Evolutionary conservation across 2,329 filamentous ascomycete genomes (phyloP).

Genomic region (Sarocladium kiliense): DNA sequence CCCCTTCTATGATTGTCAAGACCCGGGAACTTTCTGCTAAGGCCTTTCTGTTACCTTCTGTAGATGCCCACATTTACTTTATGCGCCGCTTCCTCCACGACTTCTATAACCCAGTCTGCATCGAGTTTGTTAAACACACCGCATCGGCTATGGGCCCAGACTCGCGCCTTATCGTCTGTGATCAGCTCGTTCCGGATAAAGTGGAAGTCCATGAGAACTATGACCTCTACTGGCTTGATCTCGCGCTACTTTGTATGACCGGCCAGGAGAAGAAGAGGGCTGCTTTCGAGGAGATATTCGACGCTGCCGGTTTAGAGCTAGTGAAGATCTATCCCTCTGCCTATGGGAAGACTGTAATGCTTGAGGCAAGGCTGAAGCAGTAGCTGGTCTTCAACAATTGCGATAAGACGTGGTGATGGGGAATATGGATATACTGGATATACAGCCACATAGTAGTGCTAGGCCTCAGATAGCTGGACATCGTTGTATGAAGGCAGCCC

Average conservation of each 20-base stretch:
- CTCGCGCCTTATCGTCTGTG: slow-evolving; percentile 27
- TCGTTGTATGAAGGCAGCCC: too few relatives aligned
- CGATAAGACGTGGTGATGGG: too few relatives aligned
- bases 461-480: too few relatives aligned
- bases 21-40: neutral
- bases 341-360: slow-evolving; percentile 25
- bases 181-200: slow-evolving; percentile 27
- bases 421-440: too few relatives aligned
- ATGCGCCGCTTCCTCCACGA: slow-evolving; percentile 27
- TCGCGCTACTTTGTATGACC: slow-evolving; percentile 23
- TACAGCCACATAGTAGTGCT: too few relatives aligned
- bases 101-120: slow-evolving; percentile 24
- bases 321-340: slow-evolving; percentile 25
- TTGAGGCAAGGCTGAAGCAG: slow-evolving; percentile 23
- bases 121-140: slow-evolving; percentile 24
- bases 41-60: too few relatives aligned
- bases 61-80: slow-evolving; percentile 27
- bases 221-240: slow-evolving; percentile 27
- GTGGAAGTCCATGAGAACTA: slow-evolving; percentile 20
- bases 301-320: slow-evolving; percentile 24
- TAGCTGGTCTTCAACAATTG: neutral
- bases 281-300: slow-evolving; percentile 25
- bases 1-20: neutral
- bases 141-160: slow-evolving; percentile 25
- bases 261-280: slow-evolving; percentile 26